These are phyloP conservation scores for Cordyceps tenuipes DNA, from an alignment of 2,329 filamentous ascomycete species.

Conservation along the genomic window DNA sequence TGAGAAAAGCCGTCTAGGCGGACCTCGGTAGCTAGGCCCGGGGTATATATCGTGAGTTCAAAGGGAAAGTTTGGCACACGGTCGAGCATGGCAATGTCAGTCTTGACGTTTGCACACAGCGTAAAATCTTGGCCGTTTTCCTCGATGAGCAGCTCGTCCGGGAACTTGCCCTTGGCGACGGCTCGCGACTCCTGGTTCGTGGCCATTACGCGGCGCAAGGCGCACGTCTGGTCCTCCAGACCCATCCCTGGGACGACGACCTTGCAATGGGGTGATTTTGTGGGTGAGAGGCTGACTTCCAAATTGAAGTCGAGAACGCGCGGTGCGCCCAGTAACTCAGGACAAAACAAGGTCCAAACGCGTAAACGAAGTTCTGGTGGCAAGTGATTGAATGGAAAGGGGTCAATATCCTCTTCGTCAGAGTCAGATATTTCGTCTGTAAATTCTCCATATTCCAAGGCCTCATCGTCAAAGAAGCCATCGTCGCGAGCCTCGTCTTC, in stretches of 20 bases:
- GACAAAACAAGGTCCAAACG: conserved; percentile 27
- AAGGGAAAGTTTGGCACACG: background rate
- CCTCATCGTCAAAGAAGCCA: conserved; percentile 8
- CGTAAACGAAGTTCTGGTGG: conserved; percentile 26
- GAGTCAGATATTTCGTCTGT: background rate
- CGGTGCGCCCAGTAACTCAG: conserved; percentile 19
- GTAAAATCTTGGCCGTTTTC: conserved; percentile 17
- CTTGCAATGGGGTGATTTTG: background rate
- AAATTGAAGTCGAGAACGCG: conserved; percentile 23
- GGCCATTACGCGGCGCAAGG: conserved; percentile 24
- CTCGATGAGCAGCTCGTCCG: conserved; percentile 25
- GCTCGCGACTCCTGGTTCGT: conserved; percentile 29
- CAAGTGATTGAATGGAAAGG: conserved; percentile 22
- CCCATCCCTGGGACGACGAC: conserved; percentile 17
- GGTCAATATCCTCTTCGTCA: conserved; percentile 4
- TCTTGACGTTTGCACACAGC: conserved; percentile 23
- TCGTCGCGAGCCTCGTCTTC: background rate
- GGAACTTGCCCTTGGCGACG: conserved; percentile 23
- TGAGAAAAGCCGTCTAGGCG: conserved; percentile 21
- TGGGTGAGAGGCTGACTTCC: conserved; percentile 11
- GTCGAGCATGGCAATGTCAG: conserved; percentile 24
- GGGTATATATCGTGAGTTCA: background rate
- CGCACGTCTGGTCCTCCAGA: conserved; percentile 22
- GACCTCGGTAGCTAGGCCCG: conserved; percentile 9
- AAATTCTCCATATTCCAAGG: background rate